Conservation (phyloP, 2,329 filamentous ascomycete genomes). For the Keithomyces neogunnii region DNA sequence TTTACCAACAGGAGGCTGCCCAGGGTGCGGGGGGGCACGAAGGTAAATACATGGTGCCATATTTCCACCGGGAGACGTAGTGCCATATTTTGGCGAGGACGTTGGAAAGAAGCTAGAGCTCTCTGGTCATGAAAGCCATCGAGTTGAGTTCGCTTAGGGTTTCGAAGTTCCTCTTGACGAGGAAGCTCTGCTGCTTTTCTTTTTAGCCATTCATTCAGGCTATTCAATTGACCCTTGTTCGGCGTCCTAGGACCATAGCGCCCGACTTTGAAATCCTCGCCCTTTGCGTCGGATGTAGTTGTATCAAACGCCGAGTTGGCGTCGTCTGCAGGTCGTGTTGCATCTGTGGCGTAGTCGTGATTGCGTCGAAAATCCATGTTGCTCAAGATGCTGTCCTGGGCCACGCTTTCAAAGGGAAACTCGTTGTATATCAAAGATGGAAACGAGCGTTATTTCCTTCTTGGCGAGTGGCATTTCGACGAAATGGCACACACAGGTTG, state of each 20-base stretch:
- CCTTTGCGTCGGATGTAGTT: background rate
- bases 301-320: background rate
- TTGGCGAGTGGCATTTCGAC: background rate
- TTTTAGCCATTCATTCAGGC: background rate
- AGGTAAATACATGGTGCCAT: slow-evolving; percentile 64
- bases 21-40: slow-evolving; percentile 54
- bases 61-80: slow-evolving; percentile 47
- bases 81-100: slow-evolving; percentile 5
- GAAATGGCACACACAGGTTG: background rate
- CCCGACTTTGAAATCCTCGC: background rate
- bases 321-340: background rate
- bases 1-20: slow-evolving; percentile 60
- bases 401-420: background rate
- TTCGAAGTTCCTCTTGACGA: background rate
- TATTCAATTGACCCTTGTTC: background rate
- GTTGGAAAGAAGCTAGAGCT: background rate
- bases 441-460: background rate
- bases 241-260: background rate
- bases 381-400: background rate
- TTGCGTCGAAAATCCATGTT: background rate
- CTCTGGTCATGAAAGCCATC: background rate
- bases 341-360: background rate
- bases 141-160: slow-evolving; percentile 7
- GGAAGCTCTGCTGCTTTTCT: background rate
- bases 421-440: background rate